Percentiles rank a stretch among this genome's conserved stretches.
Evolutionary conservation across 345 rosid species (phyloP).

Genomic region (Conringia planisiliqua): DNA sequence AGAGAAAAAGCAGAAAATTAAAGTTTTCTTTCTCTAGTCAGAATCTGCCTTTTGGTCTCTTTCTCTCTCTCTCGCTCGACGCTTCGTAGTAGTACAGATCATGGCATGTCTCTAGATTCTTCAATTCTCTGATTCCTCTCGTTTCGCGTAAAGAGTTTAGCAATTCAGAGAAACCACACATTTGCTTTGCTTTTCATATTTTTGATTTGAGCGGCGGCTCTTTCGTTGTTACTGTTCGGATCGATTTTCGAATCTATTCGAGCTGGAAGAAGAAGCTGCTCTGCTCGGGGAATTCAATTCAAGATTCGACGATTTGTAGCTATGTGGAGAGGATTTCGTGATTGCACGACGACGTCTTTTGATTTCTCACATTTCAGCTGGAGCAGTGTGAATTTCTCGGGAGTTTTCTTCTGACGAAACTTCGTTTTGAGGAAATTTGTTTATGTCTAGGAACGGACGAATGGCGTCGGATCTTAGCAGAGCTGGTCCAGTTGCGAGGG

Average conservation of each 20-base stretch:
- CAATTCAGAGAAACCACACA: background rate
- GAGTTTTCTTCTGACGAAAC: slow-evolving; percentile 37
- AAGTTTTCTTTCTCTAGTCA: slow-evolving; percentile 25
- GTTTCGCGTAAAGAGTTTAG: background rate
- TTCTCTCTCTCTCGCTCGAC: slow-evolving; percentile 2
- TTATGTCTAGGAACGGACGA: slow-evolving; percentile 59
- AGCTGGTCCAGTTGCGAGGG: slow-evolving; percentile 73
- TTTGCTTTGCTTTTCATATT: background rate
- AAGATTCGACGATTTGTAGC: slow-evolving; percentile 18
- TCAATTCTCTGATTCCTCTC: slow-evolving; percentile 18
- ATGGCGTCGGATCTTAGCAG: slow-evolving; percentile 92
- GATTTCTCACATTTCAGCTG: slow-evolving; percentile 24
- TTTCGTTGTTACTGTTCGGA: background rate
- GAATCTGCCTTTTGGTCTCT: slow-evolving; percentile 34
- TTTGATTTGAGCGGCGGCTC: slow-evolving; percentile 5
- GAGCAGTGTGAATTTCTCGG: slow-evolving; percentile 36
- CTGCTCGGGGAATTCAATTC: background rate
- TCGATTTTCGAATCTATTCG: slow-evolving; percentile 19
- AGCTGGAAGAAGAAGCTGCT: slow-evolving; percentile 29
- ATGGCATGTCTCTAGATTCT: slow-evolving; percentile 21
- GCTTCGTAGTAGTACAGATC: slow-evolving; percentile 35
- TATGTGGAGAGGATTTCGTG: slow-evolving; percentile 12
- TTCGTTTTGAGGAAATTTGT: background rate
- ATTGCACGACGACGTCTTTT: background rate
- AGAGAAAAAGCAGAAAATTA: slow-evolving; percentile 1